Conservation (phyloP, 805 yeast genomes). For the Kuraishia molischiana region DNA sequence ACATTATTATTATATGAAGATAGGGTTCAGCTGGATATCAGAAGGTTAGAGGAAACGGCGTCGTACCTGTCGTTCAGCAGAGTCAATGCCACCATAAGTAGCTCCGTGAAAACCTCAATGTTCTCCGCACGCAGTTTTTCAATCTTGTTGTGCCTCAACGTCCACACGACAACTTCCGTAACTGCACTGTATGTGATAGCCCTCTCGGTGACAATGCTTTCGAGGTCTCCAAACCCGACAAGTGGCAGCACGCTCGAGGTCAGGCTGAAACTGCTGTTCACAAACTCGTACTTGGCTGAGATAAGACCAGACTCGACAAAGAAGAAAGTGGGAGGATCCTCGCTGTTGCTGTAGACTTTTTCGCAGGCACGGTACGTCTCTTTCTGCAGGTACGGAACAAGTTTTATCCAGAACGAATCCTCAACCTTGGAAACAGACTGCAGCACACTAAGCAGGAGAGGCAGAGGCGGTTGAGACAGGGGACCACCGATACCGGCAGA, state of each 20-base stretch:
- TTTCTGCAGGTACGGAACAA: conserved; percentile 47
- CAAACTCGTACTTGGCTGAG: conserved; percentile 34
- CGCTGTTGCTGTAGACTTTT: conserved; percentile 34
- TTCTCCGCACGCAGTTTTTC: conserved; percentile 38
- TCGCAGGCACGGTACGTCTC: conserved; percentile 36
- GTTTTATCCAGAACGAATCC: conserved; percentile 51
- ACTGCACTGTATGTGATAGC: conserved; percentile 32
- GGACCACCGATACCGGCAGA: conserved; percentile 2
- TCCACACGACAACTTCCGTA: conserved; percentile 59
- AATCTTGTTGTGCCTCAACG: conserved; percentile 38
- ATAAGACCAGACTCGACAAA: conserved; percentile 41
- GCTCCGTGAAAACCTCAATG: conserved; percentile 48
- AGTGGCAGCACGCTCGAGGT: conserved; percentile 48
- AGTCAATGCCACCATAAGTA: conserved; percentile 49
- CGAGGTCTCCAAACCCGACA: conserved; percentile 64
- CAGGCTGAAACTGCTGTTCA: conserved; percentile 21
- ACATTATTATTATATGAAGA: no score
- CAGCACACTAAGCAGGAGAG: conserved; percentile 54
- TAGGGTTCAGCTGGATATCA: conserved; percentile 47
- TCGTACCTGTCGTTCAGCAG: conserved; percentile 65
- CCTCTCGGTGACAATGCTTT: conserved; percentile 25
- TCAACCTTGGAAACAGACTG: conserved; percentile 43
- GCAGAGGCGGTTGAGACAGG: conserved; percentile 36
- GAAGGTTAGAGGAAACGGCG: conserved; percentile 64
- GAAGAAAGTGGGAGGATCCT: conserved; percentile 42